phyloP scores from a whole-genome alignment of 805 yeast species.

The Metschnikowia dekortorum region DNA sequence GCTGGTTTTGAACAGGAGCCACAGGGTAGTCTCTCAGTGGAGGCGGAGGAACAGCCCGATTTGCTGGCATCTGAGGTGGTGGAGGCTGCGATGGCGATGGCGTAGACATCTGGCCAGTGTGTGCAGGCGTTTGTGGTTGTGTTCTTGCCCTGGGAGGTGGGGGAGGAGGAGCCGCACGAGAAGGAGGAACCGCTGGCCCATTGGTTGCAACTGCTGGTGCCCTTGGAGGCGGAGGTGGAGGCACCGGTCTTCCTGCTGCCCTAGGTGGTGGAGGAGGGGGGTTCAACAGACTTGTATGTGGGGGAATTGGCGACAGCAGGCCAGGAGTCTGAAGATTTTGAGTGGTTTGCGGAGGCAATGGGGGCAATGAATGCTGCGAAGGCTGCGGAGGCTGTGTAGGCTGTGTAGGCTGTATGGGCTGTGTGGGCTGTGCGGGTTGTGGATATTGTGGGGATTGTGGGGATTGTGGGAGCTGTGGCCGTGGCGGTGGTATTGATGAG shows the following conservation, averaged over 20 bases:
- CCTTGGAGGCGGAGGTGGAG: constrained; percentile 5
- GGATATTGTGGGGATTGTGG: not conserved
- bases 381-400: too few species aligned
- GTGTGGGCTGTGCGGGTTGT: not conserved
- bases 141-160: constrained; percentile 2
- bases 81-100: not conserved
- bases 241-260: not conserved
- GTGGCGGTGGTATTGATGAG: not conserved
- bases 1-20: not conserved
- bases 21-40: not conserved
- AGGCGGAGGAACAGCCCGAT: not conserved
- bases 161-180: constrained; percentile 2
- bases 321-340: too few species aligned
- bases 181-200: not conserved
- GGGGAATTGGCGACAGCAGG: too few species aligned
- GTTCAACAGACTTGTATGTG: not conserved
- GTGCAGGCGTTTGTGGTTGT: not conserved
- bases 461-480: not conserved
- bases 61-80: constrained; percentile 9
- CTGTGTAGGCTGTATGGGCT: not conserved
- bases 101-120: not conserved
- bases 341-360: too few species aligned
- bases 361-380: too few species aligned
- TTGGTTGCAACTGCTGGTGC: not conserved
- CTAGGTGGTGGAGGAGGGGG: constrained; percentile 1